A percentile compares a stretch with the other conserved stretches of the same genome.
These are phyloP conservation scores for Picea abies DNA, from an alignment of 83 land plant genomes.

Conservation along the genomic window DNA sequence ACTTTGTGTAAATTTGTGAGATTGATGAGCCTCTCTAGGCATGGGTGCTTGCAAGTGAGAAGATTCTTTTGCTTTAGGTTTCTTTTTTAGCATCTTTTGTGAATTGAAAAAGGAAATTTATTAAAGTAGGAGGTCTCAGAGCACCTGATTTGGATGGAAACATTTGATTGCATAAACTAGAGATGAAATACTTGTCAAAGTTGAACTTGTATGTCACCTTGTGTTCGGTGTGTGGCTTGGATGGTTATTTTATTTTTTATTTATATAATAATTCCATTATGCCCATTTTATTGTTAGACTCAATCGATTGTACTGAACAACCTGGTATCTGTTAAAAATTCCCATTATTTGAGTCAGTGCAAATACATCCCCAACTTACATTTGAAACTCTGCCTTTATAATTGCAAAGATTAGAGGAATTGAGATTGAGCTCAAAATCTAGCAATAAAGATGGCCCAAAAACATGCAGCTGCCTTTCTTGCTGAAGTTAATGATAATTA, in stretches of 20 bases:
- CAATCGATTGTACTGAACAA: background rate
- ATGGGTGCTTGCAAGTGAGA: background rate
- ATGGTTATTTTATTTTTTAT: background rate
- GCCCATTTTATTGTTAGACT: background rate
- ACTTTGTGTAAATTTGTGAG: no score
- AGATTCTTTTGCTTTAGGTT: background rate
- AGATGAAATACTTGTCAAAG: background rate
- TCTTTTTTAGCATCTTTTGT: background rate
- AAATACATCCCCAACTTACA: background rate
- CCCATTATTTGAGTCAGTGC: background rate
- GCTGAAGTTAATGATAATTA: no score
- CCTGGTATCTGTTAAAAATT: background rate
- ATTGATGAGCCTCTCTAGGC: constrained; percentile 11
- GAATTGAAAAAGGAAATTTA: background rate
- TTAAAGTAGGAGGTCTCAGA: no score
- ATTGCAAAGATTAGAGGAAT: background rate
- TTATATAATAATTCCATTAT: background rate
- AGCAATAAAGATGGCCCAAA: background rate
- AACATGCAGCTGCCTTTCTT: no score
- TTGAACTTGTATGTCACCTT: background rate
- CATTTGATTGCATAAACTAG: background rate
- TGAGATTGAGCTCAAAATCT: background rate
- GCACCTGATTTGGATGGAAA: background rate
- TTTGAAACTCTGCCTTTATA: background rate
- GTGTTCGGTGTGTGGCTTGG: no score